Base-by-base conservation (phyloP, 257 asterid genomes). In the Capsicum rhomboideum region DNA sequence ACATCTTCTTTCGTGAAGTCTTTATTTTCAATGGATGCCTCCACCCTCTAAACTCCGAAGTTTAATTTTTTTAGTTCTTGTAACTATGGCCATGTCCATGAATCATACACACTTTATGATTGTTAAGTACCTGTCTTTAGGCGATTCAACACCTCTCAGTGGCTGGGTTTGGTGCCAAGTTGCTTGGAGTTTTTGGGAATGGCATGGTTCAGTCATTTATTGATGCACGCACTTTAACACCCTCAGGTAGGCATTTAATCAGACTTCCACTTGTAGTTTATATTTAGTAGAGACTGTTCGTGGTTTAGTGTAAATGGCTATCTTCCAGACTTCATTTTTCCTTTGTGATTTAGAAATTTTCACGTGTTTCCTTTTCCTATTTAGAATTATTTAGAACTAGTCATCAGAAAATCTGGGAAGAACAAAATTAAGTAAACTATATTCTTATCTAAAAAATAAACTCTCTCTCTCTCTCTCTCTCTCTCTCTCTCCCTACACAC, bases 181-280 rank as follows among this genome's bases (percentile, higher is more conserved):
- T 96, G 92, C 95, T 96, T 82, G 99, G 98, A 52, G 94, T 96
- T 80, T 96, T 96, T 86, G 97, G 97, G 69, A 96, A 96, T 88
- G 99, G 99, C 83, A 96, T 96, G 99, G 98, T 96, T 90, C 99
- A 96, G 84, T 96, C 99, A 23, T 96, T 96, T 84, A 93, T 96
- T 83, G 83, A 92, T 86, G 99, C 98, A 49, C 95, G 97, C 23
- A 94, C 99, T 37, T 95, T 96, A 85, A 84, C 89, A 83, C 98
- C 99, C 46, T 82, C 91, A 20, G 98, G 99, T 96, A 88, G 55
- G 69, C n/a, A 58, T 68, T 64, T 18, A 31, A 75, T 81, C 28
- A 31, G 56, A 69, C 40, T 52, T 64, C 31, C 63, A 52, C 50
- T 37, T 72, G 34, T 23, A 66, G 63, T 4, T 28, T 78, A 84